Percentiles rank a stretch among this genome's conserved stretches.
Evolutionary conservation across 441 rosid genomes (phyloP).

Genomic region (Omphalea diandra): DNA sequence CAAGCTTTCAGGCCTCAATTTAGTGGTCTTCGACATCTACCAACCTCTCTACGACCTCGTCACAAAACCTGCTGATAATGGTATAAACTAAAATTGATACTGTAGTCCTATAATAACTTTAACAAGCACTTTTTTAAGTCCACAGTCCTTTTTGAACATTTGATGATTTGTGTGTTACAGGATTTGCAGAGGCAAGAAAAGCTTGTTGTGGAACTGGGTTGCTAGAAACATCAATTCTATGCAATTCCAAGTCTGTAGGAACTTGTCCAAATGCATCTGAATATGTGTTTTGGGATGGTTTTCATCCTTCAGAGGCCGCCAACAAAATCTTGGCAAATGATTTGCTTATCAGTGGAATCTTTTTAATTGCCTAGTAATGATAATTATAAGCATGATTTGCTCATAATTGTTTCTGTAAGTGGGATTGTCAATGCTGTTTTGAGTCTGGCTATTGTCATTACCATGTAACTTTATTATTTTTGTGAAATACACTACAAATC

Average conservation of each 20-base stretch:
- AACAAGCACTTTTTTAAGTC: no score
- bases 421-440: background rate
- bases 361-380: conserved; percentile 45
- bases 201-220: conserved; percentile 96
- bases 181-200: conserved; percentile 76
- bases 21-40: conserved; percentile 74
- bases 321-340: conserved; percentile 72
- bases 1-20: conserved; percentile 61
- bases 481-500: background rate
- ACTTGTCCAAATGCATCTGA: conserved; percentile 82
- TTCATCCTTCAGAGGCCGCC: conserved; percentile 97
- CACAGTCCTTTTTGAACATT: background rate
- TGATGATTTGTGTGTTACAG: conserved; percentile 28
- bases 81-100: conserved; percentile 34
- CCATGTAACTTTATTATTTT: conserved; percentile 4
- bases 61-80: conserved; percentile 59
- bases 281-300: conserved; percentile 94
- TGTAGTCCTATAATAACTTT: no score
- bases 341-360: conserved; percentile 61
- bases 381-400: background rate
- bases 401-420: background rate
- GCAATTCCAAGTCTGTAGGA: conserved; percentile 70
- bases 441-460: background rate
- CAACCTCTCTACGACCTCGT: conserved; percentile 60
- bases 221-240: conserved; percentile 68